These are phyloP conservation scores for Euphorbia corollata DNA, from an alignment of 441 rosid species.

Conservation along the genomic window DNA sequence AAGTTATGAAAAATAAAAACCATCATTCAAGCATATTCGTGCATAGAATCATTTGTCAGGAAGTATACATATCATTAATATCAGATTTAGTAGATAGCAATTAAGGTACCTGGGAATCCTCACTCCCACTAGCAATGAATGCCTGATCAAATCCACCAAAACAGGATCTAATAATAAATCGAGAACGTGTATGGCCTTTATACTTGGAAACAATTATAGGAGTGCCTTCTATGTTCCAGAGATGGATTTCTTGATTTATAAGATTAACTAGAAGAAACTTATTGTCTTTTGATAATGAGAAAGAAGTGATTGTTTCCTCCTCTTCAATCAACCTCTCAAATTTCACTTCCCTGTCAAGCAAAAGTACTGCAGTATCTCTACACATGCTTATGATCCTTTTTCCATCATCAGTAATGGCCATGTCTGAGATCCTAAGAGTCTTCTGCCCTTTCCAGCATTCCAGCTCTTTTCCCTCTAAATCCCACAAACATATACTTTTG, in stretches of 20 bases:
- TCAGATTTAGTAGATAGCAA: background rate
- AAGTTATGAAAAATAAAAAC: background rate
- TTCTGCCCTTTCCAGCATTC: constrained; percentile 53
- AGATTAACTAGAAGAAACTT: constrained; percentile 57
- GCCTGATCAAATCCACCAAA: constrained; percentile 63
- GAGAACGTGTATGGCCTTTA: constrained; percentile 49
- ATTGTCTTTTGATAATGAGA: constrained; percentile 55
- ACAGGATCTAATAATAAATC: constrained; percentile 60
- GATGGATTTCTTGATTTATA: constrained; percentile 55
- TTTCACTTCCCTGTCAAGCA: constrained; percentile 45
- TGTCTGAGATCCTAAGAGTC: constrained; percentile 44
- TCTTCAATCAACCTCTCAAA: constrained; percentile 44
- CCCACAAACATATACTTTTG: constrained; percentile 51
- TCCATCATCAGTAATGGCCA: constrained; percentile 55
- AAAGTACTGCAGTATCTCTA: constrained; percentile 38
- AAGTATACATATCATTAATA: background rate
- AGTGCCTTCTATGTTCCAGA: constrained; percentile 52
- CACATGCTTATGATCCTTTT: constrained; percentile 53
- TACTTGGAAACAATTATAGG: constrained; percentile 41
- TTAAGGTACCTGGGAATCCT: constrained; percentile 54
- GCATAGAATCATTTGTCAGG: constrained; percentile 4
- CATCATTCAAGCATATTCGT: background rate
- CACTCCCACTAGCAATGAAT: constrained; percentile 70
- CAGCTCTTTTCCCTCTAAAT: constrained; percentile 48
- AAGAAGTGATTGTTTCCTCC: constrained; percentile 52